Evolutionary conservation across 2,329 filamentous ascomycete species (phyloP).

Genomic region (Apiospora rasikravindrae): DNA sequence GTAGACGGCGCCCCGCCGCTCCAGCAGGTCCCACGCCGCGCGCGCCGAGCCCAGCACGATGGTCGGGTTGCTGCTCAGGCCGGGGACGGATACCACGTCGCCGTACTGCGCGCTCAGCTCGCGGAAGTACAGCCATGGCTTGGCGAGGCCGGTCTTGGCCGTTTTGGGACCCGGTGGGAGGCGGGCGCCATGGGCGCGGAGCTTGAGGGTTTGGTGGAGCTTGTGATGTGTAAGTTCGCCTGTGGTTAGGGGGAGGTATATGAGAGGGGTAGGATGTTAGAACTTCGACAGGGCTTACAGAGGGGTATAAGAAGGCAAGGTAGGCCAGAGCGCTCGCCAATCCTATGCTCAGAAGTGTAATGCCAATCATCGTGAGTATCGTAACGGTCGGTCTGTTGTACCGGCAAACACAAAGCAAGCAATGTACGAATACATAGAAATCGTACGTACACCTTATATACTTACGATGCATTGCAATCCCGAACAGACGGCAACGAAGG

Average conservation of each 20-base stretch:
- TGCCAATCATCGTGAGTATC: slow-evolving; percentile 24
- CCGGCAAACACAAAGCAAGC: not conserved
- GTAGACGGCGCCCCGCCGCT: slow-evolving; percentile 49
- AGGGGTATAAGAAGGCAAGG: slow-evolving; percentile 34
- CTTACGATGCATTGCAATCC: not conserved
- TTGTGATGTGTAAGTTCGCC: slow-evolving; percentile 32
- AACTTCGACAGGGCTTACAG: slow-evolving; percentile 27
- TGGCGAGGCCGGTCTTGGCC: slow-evolving; percentile 43
- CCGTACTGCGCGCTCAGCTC: slow-evolving; percentile 44
- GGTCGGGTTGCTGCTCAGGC: slow-evolving; percentile 42
- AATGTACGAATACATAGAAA: not conserved
- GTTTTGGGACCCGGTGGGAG: slow-evolving; percentile 46
- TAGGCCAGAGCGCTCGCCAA: slow-evolving; percentile 31
- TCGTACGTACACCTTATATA: not conserved
- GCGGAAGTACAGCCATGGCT: slow-evolving; percentile 50
- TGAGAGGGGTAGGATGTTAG: not conserved
- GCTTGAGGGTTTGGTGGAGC: slow-evolving; percentile 45
- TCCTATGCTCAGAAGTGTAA: slow-evolving; percentile 28
- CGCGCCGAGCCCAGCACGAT: slow-evolving; percentile 49
- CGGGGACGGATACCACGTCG: slow-evolving; percentile 46
- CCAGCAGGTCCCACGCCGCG: slow-evolving; percentile 50
- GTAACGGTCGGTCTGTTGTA: no score
- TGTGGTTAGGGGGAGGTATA: not conserved
- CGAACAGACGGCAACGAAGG: not conserved
- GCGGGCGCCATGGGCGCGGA: slow-evolving; percentile 44